These are phyloP conservation scores for Amyloporia xantha DNA, from an alignment of 768 basidiomycete species.

Conservation along the genomic window DNA sequence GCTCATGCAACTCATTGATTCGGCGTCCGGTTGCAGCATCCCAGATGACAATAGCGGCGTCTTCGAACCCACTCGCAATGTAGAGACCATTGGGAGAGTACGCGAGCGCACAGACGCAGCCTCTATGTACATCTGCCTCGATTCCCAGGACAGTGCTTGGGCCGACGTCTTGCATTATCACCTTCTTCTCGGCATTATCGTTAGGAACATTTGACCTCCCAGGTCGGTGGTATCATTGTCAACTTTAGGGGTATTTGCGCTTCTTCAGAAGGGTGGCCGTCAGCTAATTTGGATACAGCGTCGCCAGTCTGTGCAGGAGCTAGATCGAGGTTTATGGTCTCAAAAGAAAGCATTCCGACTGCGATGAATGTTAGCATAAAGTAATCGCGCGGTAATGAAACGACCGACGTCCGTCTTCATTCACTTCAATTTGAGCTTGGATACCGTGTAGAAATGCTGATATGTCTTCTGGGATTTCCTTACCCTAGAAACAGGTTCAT, in stretches of 20 bases:
- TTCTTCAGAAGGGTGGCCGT: not conserved
- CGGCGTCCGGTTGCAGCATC: not conserved
- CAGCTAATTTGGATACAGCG: not conserved
- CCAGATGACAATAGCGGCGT: conserved; percentile 10
- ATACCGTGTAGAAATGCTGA: not conserved
- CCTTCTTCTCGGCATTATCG: not conserved
- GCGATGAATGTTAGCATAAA: not conserved
- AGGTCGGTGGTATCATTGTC: not conserved
- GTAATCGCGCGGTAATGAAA: no score
- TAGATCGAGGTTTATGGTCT: not conserved
- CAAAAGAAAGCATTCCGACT: conserved; percentile 4
- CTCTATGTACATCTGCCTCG: conserved; percentile 1
- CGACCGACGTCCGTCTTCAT: conserved; percentile 8
- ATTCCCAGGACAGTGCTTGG: not conserved
- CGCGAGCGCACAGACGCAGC: conserved; percentile 7
- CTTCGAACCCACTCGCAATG: conserved; percentile 10
- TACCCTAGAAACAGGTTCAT: not conserved
- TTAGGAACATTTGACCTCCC: not conserved
- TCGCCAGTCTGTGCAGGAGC: not conserved
- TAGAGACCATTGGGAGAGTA: conserved; percentile 7
- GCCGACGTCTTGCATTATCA: not conserved
- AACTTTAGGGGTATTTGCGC: not conserved
- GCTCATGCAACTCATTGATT: conserved; percentile 4
- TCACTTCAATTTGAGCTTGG: conserved; percentile 8
- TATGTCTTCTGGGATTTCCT: conserved; percentile 6